Percentiles rank a stretch among this genome's conserved stretches.
Conservation (phyloP, 2,329 filamentous ascomycete species). For the Aspergillus oerlinghausenensis region DNA sequence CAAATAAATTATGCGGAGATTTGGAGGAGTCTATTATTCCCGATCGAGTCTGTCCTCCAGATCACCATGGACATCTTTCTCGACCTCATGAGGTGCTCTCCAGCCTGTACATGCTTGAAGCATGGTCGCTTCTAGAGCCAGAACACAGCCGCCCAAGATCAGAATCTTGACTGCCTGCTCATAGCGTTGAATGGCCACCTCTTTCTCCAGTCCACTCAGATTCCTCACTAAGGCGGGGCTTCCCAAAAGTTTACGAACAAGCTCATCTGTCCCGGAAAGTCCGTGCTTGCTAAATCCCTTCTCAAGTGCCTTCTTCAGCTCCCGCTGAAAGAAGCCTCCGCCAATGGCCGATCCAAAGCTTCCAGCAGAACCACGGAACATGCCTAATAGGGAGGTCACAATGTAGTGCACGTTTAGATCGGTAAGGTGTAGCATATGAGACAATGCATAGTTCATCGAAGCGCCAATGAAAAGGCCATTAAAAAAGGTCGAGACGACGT, state of each 20-base stretch:
- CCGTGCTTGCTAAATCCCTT: conserved; percentile 51
- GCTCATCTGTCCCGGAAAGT: conserved; percentile 33
- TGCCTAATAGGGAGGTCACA: conserved; percentile 69
- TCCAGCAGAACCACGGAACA: conserved; percentile 76
- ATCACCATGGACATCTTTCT: neutral
- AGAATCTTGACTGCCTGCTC: conserved; percentile 50
- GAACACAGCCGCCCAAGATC: conserved; percentile 48
- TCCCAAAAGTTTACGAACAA: conserved; percentile 54
- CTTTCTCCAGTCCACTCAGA: conserved; percentile 47
- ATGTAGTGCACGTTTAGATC: conserved; percentile 65
- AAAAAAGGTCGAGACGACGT: conserved; percentile 58
- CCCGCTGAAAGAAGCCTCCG: conserved; percentile 67
- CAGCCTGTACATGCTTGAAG: conserved; percentile 58
- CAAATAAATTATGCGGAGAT: neutral
- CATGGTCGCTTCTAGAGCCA: conserved; percentile 47
- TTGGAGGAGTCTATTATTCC: neutral
- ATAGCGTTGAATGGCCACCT: conserved; percentile 52
- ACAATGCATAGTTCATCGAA: conserved; percentile 73
- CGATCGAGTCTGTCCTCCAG: neutral
- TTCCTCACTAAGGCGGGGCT: conserved; percentile 53
- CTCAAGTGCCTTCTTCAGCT: conserved; percentile 54
- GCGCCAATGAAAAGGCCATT: conserved; percentile 72
- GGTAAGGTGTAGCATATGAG: conserved; percentile 72
- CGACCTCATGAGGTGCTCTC: conserved; percentile 29
- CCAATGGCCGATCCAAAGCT: conserved; percentile 76